Evolutionary conservation across 2,329 filamentous ascomycete species (phyloP).

Genomic region (Alternaria ventricosa): DNA sequence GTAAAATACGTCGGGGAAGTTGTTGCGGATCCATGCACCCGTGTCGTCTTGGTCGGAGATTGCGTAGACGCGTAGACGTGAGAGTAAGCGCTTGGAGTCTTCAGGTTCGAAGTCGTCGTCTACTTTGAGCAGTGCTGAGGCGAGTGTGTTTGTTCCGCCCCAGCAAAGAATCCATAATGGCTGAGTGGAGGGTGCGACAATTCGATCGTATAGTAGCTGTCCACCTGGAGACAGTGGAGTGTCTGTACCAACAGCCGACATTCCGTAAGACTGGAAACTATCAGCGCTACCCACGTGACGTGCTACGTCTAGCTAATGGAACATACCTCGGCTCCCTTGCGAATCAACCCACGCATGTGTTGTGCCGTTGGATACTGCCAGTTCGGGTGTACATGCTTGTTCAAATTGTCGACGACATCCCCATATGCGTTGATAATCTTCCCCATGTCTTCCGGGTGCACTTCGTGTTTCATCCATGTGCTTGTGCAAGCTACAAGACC

Average conservation of each 20-base stretch:
- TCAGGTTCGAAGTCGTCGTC: constrained; percentile 40
- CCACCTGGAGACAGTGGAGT: constrained; percentile 52
- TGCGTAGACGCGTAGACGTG: constrained; percentile 48
- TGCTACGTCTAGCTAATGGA: not conserved
- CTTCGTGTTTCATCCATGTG: constrained; percentile 49
- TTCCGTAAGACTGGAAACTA: constrained; percentile 44
- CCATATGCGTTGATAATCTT: constrained; percentile 46
- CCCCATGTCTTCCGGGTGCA: constrained; percentile 45
- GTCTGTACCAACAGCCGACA: constrained; percentile 43
- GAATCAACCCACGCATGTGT: constrained; percentile 32
- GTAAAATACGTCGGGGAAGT: constrained; percentile 63
- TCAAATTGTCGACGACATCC: constrained; percentile 54
- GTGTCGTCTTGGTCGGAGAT: constrained; percentile 68
- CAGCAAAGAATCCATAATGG: constrained; percentile 62
- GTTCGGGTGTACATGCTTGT: constrained; percentile 53
- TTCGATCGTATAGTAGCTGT: constrained; percentile 53
- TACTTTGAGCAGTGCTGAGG: constrained; percentile 56
- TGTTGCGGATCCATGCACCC: constrained; percentile 62
- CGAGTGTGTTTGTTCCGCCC: constrained; percentile 62
- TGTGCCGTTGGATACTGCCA: constrained; percentile 40
- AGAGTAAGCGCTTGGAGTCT: constrained; percentile 41
- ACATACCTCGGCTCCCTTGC: constrained; percentile 42
- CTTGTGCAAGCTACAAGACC: constrained; percentile 51
- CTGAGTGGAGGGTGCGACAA: constrained; percentile 48
- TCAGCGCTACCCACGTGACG: constrained; percentile 3